Evolutionary conservation across 768 basidiomycete species (phyloP).

Genomic region (Tremella fuciformis): DNA sequence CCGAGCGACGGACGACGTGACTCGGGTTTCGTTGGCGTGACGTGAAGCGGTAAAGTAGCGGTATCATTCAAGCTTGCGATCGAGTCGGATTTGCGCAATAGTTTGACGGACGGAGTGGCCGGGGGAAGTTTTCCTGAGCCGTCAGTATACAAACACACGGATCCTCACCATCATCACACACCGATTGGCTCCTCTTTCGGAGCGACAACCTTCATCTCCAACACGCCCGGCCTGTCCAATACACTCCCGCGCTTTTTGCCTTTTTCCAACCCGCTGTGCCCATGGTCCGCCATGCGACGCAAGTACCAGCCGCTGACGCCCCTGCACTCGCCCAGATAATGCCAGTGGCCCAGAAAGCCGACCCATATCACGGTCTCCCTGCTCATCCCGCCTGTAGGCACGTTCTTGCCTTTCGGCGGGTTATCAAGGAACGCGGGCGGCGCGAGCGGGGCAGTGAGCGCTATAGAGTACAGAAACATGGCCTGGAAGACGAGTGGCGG

Average conservation of each 20-base stretch:
- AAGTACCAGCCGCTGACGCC: slow-evolving; percentile 31
- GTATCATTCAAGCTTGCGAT: slow-evolving; percentile 2
- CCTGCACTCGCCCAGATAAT: slow-evolving; percentile 25
- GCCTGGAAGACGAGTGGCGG: slow-evolving; percentile 83
- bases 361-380: slow-evolving; percentile 24
- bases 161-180: slow-evolving; percentile 14
- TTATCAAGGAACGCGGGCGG: slow-evolving; percentile 35
- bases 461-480: slow-evolving; percentile 83
- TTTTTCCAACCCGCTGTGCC: slow-evolving; percentile 24
- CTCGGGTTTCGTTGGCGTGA: slow-evolving; percentile 26
- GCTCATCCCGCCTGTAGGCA: slow-evolving; percentile 15
- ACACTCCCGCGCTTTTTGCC: slow-evolving; percentile 28
- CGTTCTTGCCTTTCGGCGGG: slow-evolving; percentile 19
- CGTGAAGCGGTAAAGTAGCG: slow-evolving; percentile 12
- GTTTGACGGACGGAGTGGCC: slow-evolving; percentile 11
- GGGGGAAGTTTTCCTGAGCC: no score
- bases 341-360: slow-evolving; percentile 43
- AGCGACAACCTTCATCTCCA: slow-evolving; percentile 34
- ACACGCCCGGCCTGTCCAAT: slow-evolving; percentile 33
- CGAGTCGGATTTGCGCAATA: slow-evolving; percentile 29
- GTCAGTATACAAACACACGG: slow-evolving; percentile 12
- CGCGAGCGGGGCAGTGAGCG: slow-evolving; percentile 52
- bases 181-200: slow-evolving; percentile 30
- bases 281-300: slow-evolving; percentile 20
- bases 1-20: slow-evolving; percentile 35